Evolutionary conservation across 768 basidiomycete species (phyloP), one percentile per base, ranked within the genome.

Genomic region (Amanita brunnescens): DNA sequence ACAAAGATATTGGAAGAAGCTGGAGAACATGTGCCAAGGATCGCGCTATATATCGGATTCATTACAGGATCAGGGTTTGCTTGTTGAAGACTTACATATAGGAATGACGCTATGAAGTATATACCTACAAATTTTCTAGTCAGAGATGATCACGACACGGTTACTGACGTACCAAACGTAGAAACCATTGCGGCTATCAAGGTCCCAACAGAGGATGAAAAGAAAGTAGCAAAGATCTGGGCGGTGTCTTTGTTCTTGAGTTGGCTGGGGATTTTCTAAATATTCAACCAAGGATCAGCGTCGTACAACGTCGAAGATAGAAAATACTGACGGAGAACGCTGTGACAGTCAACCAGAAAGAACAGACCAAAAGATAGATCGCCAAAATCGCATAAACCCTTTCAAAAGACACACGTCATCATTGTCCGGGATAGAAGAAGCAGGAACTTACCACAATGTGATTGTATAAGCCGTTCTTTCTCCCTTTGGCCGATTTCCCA

Each of bases 11-110:
- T 94, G 94, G 59, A 85, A 70, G 76, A 96, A 92, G 59, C 90
- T 92, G 21, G 90, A 89, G 68, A 94, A 84, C 83, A 98, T 87
- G 68, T 97, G 94, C 94, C 94, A 97, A 4, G 94, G 94, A 67
- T 97, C 94, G 55, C 90, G 83, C 87, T 92, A 54, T 9, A 53
- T 16, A 44, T 6, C 3, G 24, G 4, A 20, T 29, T 47, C 24
- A 39, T 30, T 14, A 46, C 9, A 12, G 16, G 14, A 4, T 47
- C 2, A 32, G 14, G 18, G 18, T 18, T 21, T 40, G 5, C 4
- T 4, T 18, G 2, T 1, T 29, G 7, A 20, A 47, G 3, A 73
- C 88, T 71, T 55, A 91, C 88, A 59, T 90, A 94, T 61, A 92
- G 80, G 67, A 91, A 77, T 0, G 90, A 94, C 2, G 91, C 79